These are phyloP conservation scores for Candida montana DNA, from an alignment of 805 yeast species.

Conservation along the genomic window DNA sequence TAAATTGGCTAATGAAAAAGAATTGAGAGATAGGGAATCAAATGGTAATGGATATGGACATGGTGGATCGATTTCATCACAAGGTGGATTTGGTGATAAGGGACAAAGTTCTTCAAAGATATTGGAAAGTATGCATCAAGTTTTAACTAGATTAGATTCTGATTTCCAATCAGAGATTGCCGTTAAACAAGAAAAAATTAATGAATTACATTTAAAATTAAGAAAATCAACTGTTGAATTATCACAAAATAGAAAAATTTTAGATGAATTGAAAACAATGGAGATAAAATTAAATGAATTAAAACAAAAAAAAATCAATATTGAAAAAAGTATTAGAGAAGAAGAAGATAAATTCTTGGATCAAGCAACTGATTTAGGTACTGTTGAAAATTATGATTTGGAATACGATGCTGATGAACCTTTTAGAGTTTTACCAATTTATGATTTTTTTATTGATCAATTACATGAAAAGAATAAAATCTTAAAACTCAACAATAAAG, in stretches of 20 bases:
- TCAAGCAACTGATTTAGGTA: constrained; percentile 33
- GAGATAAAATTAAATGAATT: constrained; percentile 41
- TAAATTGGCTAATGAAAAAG: neutral
- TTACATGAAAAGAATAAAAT: constrained; percentile 15
- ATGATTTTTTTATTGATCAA: constrained; percentile 43
- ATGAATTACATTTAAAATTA: constrained; percentile 47
- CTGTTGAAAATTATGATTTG: constrained; percentile 40
- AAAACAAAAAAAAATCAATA: constrained; percentile 50
- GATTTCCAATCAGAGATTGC: constrained; percentile 56
- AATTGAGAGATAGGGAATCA: neutral
- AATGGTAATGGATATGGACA: no score
- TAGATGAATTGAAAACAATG: constrained; percentile 47
- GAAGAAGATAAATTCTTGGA: constrained; percentile 54
- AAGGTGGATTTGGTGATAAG: no score
- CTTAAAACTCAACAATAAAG: neutral
- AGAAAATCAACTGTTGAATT: constrained; percentile 51
- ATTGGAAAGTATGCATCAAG: constrained; percentile 44
- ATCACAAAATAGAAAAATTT: constrained; percentile 40
- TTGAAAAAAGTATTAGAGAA: constrained; percentile 57
- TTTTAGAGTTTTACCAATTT: constrained; percentile 62
- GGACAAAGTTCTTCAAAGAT: constrained; percentile 32
- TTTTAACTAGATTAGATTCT: constrained; percentile 46
- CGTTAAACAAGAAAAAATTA: constrained; percentile 46
- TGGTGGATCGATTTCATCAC: no score
- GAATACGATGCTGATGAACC: constrained; percentile 88